phyloP scores from a whole-genome alignment of 495 filamentous ascomycete species.

The Haplographium delicatum region DNA sequence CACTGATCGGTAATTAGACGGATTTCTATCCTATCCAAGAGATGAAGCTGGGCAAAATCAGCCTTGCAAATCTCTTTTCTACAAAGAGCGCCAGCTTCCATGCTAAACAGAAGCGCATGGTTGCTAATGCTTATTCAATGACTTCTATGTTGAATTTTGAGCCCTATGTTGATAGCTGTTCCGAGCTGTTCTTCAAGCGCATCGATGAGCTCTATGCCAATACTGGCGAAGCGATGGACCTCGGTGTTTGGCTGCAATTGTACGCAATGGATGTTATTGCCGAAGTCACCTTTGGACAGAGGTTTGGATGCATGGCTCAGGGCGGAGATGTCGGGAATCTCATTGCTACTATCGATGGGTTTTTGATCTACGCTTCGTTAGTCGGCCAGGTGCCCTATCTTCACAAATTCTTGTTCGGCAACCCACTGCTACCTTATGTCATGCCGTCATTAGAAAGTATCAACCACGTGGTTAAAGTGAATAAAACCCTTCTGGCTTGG shows the following conservation, averaged over 20 bases:
- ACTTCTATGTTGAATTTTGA: constrained; percentile 48
- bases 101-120: constrained; percentile 25
- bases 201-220: constrained; percentile 19
- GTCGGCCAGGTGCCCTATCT: constrained; percentile 39
- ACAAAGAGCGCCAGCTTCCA: constrained; percentile 23
- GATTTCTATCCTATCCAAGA: not conserved
- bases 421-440: constrained; percentile 28
- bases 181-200: constrained; percentile 35
- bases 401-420: constrained; percentile 37
- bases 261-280: constrained; percentile 57
- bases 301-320: constrained; percentile 25
- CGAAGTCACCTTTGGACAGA: constrained; percentile 45
- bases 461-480: too few species aligned
- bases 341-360: constrained; percentile 33
- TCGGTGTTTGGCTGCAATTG: constrained; percentile 49
- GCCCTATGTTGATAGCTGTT: constrained; percentile 44
- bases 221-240: constrained; percentile 31
- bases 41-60: not conserved
- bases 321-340: constrained; percentile 43
- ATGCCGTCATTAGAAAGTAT: too few species aligned
- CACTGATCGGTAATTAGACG: too few species aligned
- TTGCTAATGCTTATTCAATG: constrained; percentile 44
- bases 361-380: constrained; percentile 36
- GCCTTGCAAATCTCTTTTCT: constrained; percentile 12
- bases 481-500: too few species aligned